Evolutionary conservation across 352 stramenopile species (phyloP), one percentile per base, ranked within the genome.

Genomic region (Globisporangium canariense): DNA sequence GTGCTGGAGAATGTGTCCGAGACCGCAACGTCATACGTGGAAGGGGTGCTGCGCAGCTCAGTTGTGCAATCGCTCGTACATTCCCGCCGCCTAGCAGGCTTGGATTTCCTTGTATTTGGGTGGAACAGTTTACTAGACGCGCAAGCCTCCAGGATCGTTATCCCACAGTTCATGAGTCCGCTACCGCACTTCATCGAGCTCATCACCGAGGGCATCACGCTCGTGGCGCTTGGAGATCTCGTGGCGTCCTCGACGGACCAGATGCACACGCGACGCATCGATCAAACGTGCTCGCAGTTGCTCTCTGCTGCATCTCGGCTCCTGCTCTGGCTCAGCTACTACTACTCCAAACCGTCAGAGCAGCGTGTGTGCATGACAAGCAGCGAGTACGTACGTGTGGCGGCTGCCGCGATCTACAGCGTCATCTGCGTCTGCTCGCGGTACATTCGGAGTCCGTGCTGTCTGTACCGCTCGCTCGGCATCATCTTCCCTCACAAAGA

Each of bases 401-500:
- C 80, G 7, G 68, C 82, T 4, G 81, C 82, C 6, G 72, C 80
- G 25, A 74, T 96, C 38, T 91, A 94, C 71, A 94, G 84, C 32
- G 81, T 79, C 18, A 78, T 96, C 25, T 89, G 76, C 49, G 62
- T 89, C 30, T 86, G 81, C 59, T 78, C 69, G 56, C 78, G 81
- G 10, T 91, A 91, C 58, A 66, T 82, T 16, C 88, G 83, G 52
- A 76, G 74, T 38, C 79, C 82, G 10, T 93, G 86, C 56, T 96
- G 88, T 51, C 56, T 93, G 41, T 79, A 88, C 61, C 83, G 79
- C 13, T 69, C 83, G 1, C 63, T 94, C 2, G 55, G 60, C 22
- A 62, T 89, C 4, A 86, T 93, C 22, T 94, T 90, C 62, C 84
- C 84, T 16, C 84, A 94, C 60, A 91, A 89, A 53, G 70, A 81